Conservation (phyloP, 352 stramenopile species). For the Phytopythium cucurbitacearum region DNA sequence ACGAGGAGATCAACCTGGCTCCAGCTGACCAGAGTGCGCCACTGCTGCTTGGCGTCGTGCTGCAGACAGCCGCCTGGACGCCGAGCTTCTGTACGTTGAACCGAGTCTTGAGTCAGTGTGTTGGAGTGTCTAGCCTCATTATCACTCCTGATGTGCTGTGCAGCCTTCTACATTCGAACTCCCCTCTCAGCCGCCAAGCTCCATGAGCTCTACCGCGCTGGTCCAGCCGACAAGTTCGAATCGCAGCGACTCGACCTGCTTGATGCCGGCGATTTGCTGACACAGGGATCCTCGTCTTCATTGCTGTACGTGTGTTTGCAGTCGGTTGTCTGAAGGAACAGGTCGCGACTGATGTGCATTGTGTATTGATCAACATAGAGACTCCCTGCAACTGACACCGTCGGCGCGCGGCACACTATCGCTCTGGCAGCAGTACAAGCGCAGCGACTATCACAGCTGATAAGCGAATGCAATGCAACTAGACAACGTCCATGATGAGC, state of each 20-base stretch:
- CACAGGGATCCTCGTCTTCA: constrained; percentile 3
- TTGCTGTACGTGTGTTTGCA: constrained; percentile 21
- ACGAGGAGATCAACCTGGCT: constrained; percentile 76
- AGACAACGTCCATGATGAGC: constrained; percentile 94
- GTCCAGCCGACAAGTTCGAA: constrained; percentile 52
- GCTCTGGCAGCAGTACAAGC: constrained; percentile 40
- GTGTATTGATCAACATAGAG: constrained; percentile 13
- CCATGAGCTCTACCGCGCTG: constrained; percentile 30
- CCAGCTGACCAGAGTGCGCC: constrained; percentile 33
- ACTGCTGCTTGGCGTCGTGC: constrained; percentile 63
- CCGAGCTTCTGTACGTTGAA: constrained; percentile 65
- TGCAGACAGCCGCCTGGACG: constrained; percentile 62
- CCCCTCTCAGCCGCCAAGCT: constrained; percentile 28
- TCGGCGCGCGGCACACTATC: constrained; percentile 37
- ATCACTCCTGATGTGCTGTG: not conserved
- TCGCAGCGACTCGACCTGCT: constrained; percentile 52
- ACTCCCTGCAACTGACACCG: constrained; percentile 35
- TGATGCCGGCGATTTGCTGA: constrained; percentile 26
- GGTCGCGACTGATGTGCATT: not conserved
- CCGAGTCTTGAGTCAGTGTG: not conserved
- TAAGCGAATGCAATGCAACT: constrained; percentile 11
- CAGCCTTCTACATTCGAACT: constrained; percentile 61
- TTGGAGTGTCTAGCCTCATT: not conserved
- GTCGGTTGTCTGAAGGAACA: not conserved
- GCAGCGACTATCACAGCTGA: constrained; percentile 8